A percentile compares a stretch with the other conserved stretches of the same genome.
These are phyloP conservation scores for Hirsutella minnesotensis DNA, from an alignment of 2,329 filamentous ascomycete species.

Conservation along the genomic window DNA sequence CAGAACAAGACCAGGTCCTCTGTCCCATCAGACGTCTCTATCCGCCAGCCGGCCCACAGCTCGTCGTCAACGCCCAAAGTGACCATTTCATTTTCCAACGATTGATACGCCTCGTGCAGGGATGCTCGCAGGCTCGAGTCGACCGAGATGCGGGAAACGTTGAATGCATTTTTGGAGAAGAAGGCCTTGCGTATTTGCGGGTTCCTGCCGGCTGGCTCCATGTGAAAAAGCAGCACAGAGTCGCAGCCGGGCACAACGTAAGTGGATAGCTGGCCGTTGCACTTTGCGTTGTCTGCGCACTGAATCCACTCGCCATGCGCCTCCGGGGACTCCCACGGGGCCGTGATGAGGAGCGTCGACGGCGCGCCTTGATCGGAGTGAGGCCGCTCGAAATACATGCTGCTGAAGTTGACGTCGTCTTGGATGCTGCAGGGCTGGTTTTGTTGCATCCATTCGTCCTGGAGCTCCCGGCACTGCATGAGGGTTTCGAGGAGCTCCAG, in stretches of 20 bases:
- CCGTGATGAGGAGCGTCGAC: conserved; percentile 27
- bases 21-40: conserved; percentile 22
- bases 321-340: conserved; percentile 30
- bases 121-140: conserved; percentile 15
- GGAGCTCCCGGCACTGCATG: conserved; percentile 18
- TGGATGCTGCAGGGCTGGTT: conserved; percentile 22
- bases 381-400: conserved; percentile 21
- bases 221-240: conserved; percentile 27
- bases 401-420: conserved; percentile 21
- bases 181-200: conserved; percentile 13
- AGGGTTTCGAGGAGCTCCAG: conserved; percentile 21
- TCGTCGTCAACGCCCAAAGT: conserved; percentile 16
- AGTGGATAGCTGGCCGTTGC: conserved; percentile 19
- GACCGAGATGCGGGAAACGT: conserved; percentile 22
- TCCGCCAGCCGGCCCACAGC: conserved; percentile 28
- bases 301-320: conserved; percentile 31
- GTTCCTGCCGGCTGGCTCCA: conserved; percentile 19
- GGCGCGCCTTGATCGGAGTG: conserved; percentile 11
- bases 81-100: conserved; percentile 18
- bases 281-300: conserved; percentile 25
- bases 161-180: conserved; percentile 16
- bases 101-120: conserved; percentile 21
- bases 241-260: conserved; percentile 20
- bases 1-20: conserved; percentile 28
- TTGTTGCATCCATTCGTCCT: conserved; percentile 27